Conservation (phyloP, 129 eudicot genomes). For the Pulicaria dysenterica region DNA sequence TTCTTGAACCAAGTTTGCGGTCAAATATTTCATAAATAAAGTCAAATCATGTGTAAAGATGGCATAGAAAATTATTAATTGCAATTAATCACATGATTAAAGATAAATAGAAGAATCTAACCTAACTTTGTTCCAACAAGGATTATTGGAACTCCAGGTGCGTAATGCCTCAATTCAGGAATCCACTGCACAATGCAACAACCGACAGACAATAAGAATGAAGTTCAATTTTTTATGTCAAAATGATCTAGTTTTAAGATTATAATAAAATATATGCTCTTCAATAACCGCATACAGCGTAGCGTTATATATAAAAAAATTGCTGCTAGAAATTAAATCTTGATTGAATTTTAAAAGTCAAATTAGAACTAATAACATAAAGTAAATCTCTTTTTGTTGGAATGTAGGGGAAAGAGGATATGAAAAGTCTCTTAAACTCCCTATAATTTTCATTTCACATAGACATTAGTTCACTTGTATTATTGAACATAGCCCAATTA, state of each 20-base stretch:
- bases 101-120: slow-evolving; percentile 37
- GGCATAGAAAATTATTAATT: neutral
- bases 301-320: neutral
- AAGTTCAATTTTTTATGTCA: too few relatives aligned
- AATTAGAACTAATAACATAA: slow-evolving; percentile 2
- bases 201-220: neutral
- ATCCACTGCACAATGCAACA: slow-evolving; percentile 64
- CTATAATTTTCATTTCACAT: neutral
- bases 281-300: slow-evolving; percentile 9
- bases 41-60: neutral
- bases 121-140: slow-evolving; percentile 90
- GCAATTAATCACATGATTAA: neutral
- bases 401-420: neutral
- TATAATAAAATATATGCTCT: too few relatives aligned
- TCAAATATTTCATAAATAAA: neutral
- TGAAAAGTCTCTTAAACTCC: neutral
- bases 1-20: slow-evolving; percentile 2
- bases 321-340: neutral
- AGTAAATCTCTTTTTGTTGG: neutral
- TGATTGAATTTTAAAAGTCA: neutral
- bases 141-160: slow-evolving; percentile 78
- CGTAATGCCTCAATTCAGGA: slow-evolving; percentile 91
- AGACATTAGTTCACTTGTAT: neutral
- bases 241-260: neutral
- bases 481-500: slow-evolving; percentile 6